phyloP scores from a whole-genome alignment of 106 monocot species.

The Dendrobium chrysotoxum region DNA sequence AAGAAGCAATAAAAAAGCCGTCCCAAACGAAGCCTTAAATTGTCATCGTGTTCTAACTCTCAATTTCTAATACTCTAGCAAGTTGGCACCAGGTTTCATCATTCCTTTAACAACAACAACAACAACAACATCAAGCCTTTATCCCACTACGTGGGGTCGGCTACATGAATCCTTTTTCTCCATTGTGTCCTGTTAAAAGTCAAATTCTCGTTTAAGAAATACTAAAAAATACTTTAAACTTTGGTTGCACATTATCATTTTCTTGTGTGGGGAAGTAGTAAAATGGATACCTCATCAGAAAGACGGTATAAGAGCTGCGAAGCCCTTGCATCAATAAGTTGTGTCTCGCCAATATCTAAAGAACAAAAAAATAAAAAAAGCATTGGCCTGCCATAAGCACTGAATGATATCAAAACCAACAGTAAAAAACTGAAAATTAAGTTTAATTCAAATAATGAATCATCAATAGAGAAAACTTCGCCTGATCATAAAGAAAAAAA shows the following conservation, averaged over 20 bases:
- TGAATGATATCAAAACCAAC: background rate
- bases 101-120: no score
- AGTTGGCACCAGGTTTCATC: background rate
- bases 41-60: no score
- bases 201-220: no score
- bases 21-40: no score
- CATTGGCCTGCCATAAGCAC: background rate
- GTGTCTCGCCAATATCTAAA: constrained; percentile 38
- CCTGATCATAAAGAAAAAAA: background rate
- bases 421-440: background rate
- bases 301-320: constrained; percentile 55
- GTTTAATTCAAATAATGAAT: background rate
- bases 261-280: background rate
- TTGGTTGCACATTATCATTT: background rate
- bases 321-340: constrained; percentile 43
- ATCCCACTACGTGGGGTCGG: no score
- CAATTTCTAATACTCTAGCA: background rate
- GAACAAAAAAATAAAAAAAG: background rate
- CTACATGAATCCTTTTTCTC: no score
- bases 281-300: constrained; percentile 73
- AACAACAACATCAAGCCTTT: no score
- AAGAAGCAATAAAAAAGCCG: no score
- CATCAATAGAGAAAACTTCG: background rate
- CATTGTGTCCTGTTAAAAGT: no score
- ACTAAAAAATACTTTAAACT: background rate